These are phyloP conservation scores for Rugiboletus extremiorientalis DNA, from an alignment of 1,284 basidiomycete genomes.

Conservation along the genomic window DNA sequence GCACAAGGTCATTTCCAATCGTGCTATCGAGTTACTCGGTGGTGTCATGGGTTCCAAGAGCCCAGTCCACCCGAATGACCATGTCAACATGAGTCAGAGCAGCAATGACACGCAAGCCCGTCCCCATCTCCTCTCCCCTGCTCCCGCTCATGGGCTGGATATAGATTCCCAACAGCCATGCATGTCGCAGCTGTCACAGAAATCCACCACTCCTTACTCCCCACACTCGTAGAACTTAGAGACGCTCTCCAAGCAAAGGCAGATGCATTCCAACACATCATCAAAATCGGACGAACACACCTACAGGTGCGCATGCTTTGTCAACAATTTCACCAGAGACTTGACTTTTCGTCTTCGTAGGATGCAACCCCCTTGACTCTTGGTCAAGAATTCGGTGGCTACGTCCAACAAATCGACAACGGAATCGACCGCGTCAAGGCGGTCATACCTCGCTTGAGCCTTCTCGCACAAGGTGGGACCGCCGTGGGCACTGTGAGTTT, in stretches of 20 bases:
- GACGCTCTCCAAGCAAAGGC: constrained; percentile 85
- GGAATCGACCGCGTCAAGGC: constrained; percentile 86
- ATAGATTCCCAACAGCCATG: constrained; percentile 99
- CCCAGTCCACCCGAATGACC: constrained; percentile 99
- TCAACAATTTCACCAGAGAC: not conserved
- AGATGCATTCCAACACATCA: constrained; percentile 84
- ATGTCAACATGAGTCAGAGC: constrained; percentile 99
- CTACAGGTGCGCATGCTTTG: constrained; percentile 58
- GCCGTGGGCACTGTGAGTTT: constrained; percentile 91
- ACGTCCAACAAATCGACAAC: constrained; percentile 93
- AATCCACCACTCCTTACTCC: constrained; percentile 79
- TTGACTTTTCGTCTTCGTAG: constrained; percentile 39
- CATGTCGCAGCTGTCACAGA: constrained; percentile 96
- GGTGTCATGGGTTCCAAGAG: constrained; percentile 95
- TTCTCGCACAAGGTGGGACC: constrained; percentile 97
- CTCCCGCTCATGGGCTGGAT: not conserved
- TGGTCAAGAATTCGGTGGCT: constrained; percentile 98
- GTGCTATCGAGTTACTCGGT: constrained; percentile 96
- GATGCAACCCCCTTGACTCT: constrained; percentile 98
- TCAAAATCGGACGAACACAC: constrained; percentile 99
- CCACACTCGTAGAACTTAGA: constrained; percentile 82
- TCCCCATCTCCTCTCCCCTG: not conserved
- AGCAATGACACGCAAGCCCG: constrained; percentile 90
- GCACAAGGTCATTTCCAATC: constrained; percentile 91
- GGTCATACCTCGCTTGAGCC: constrained; percentile 84